Evolutionary conservation across 768 basidiomycete species (phyloP), one percentile per base, ranked within the genome.

Genomic region (Boletus fagicola): DNA sequence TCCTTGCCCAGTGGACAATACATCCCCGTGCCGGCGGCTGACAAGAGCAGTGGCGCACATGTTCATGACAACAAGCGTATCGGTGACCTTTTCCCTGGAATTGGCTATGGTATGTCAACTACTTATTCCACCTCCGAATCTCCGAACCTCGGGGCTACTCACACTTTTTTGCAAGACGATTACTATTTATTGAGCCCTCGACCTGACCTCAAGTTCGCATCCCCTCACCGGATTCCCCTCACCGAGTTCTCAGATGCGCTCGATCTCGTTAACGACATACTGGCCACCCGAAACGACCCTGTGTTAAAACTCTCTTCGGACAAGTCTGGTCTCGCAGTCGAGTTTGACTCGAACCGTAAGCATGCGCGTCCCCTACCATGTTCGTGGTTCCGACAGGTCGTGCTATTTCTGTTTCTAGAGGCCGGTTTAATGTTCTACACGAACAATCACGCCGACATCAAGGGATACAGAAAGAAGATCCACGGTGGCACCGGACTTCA

Each of bases 351-450:
- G 10, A 90, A 91, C 69, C 88, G 88, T 90, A 61, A 58, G 87
- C 18, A 49, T n/a, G 35, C 30, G 2, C 38, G 42, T 33, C 53
- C 46, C n/a, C 51, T 43, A 13, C 39, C 8, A 13, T 40, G 22
- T 53, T 50, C 24, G 5, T 46, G 36, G 10, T 52, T 28, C 36
- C 20, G 24, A 53, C 58, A 13, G 11, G 26, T 30, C 30, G 16
- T 24, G 58, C 15, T 16, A 22, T 40, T 16, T 28, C 45, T 24
- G 18, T 39, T 7, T 26, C 16, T 58, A 90, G 89, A 92, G 70
- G 81, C 79, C 10, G 88, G 88, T 13, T 78, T 88, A 38, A 89
- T 90, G 80, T 85, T 89, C 63, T 90, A 90, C 67, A 80, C 86
- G 3, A 84, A 85, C 65, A 82, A 80, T 49, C 72, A 81, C 53